phyloP scores from a whole-genome alignment of 768 basidiomycete genomes.

The Kwoniella bestiolae region DNA sequence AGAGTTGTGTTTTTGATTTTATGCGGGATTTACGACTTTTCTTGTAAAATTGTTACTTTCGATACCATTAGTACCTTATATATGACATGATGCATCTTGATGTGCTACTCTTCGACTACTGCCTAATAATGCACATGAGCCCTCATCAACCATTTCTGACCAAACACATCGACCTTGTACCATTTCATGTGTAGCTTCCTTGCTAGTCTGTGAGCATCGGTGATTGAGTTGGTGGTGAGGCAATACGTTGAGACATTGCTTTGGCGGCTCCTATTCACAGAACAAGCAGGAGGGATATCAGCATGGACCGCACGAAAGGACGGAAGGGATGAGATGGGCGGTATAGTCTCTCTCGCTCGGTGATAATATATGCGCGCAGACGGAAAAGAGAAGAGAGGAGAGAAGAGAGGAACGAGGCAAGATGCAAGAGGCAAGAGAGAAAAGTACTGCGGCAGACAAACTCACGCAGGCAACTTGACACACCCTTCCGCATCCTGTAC shows the following conservation, averaged over 20 bases:
- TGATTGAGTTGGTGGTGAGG: conserved; percentile 26
- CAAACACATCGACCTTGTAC: conserved; percentile 16
- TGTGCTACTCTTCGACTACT: neutral
- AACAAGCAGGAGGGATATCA: neutral
- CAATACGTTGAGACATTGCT: conserved; percentile 25
- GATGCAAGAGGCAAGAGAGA: neutral
- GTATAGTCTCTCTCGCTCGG: no score
- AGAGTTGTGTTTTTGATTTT: neutral
- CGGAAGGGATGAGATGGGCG: no score
- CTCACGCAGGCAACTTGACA: conserved; percentile 26
- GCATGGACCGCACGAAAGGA: no score
- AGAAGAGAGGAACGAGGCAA: neutral
- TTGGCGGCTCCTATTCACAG: neutral
- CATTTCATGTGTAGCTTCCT: conserved; percentile 31
- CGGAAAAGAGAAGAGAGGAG: neutral
- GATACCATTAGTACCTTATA: neutral
- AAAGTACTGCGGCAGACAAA: neutral
- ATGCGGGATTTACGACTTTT: neutral
- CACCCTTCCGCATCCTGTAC: conserved; percentile 11
- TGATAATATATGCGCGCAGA: no score
- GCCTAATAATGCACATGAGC: conserved; percentile 26
- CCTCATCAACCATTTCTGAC: conserved; percentile 25
- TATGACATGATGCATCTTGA: neutral
- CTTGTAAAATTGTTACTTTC: neutral
- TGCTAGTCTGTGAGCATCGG: conserved; percentile 25